Evolutionary conservation across 2,329 filamentous ascomycete species (phyloP).

Genomic region (Blumeriella jaapii): DNA sequence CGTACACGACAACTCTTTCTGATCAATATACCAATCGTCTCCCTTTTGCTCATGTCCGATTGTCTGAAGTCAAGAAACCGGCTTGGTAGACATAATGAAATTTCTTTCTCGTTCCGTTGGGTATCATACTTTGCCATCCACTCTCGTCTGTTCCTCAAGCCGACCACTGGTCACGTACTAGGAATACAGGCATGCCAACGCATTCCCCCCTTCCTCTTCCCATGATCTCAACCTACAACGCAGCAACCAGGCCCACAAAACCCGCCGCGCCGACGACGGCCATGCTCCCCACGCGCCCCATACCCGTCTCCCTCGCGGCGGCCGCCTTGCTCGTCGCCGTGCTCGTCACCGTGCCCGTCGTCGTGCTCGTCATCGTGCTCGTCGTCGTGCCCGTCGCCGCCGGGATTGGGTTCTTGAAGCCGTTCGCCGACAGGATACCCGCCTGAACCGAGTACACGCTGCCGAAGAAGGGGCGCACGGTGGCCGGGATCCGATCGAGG

Average conservation of each 20-base stretch:
- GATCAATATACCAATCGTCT: too few relatives aligned
- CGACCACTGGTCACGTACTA: too few relatives aligned
- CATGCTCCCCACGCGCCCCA: not conserved
- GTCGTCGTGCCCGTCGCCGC: not conserved
- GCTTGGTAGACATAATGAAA: too few relatives aligned
- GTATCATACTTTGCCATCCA: too few relatives aligned
- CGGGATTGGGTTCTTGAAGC: not conserved
- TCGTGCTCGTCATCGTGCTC: not conserved
- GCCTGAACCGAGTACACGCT: slow-evolving; percentile 3
- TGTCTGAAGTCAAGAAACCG: too few relatives aligned
- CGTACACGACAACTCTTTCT: too few relatives aligned
- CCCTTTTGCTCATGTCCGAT: too few relatives aligned
- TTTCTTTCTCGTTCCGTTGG: too few relatives aligned
- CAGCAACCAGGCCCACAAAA: not conserved
- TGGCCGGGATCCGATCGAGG: not conserved
- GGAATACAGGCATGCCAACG: too few relatives aligned
- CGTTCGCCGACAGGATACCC: slow-evolving; percentile 1
- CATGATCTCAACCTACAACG: too few relatives aligned
- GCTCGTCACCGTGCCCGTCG: not conserved
- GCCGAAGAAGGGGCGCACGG: slow-evolving; percentile 1
- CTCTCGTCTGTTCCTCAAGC: too few relatives aligned
- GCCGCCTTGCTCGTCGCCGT: not conserved
- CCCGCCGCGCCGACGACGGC: not conserved
- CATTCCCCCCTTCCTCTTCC: too few relatives aligned
- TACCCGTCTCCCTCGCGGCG: not conserved